Base-by-base conservation (phyloP, 2,329 filamentous ascomycete species). In the Botrytis cinerea region DNA sequence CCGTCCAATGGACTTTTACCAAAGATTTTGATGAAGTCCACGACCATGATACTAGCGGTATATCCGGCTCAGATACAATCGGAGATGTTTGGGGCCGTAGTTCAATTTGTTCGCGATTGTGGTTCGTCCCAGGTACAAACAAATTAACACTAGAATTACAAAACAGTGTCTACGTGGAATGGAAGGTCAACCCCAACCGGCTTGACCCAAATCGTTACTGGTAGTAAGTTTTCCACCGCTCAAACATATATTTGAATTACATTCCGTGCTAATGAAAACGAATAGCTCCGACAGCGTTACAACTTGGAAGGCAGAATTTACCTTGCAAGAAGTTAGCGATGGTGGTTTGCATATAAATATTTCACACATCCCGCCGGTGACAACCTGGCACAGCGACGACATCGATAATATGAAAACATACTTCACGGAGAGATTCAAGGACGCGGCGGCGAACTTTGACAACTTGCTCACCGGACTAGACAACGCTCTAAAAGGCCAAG, bases 231-330 rank as follows among this genome's bases (percentile, higher is more conserved):
- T n/a, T 51, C 48, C 48, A 51, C 48, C 48, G 48, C 48, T 51
- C 20, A 51, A 51, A 51, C 48, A 25, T 51, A 51, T 51, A 51
- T 51, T n/a, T 51, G 48, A 51, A 51, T 51, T 51, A 51, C 48
- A 51, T 25, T 51, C 22, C 48, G 48, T 51, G 48, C 48, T 51
- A 22, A 51, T 51, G 48, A 51, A n/a, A 51, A 51, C 22, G 22
- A 51, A 51, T 51, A 54, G 51, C 51, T 54, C 51, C 51, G 51
- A 54, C 51, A 54, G 51, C 51, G 25, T 54, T 54, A 54, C 51
- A 54, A 54, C 51, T 54, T 54, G 51, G 51, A 54, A 54, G 51
- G 51, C 51, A 54, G 51, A 54, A 54, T 54, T 54, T 54, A 54
- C 51, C 51, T 54, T 54, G 51, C n/a, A 54, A 14, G 51, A 54